These are phyloP conservation scores for Cryptococcus wingfieldii DNA, from an alignment of 1,284 basidiomycete genomes.

Conservation along the genomic window DNA sequence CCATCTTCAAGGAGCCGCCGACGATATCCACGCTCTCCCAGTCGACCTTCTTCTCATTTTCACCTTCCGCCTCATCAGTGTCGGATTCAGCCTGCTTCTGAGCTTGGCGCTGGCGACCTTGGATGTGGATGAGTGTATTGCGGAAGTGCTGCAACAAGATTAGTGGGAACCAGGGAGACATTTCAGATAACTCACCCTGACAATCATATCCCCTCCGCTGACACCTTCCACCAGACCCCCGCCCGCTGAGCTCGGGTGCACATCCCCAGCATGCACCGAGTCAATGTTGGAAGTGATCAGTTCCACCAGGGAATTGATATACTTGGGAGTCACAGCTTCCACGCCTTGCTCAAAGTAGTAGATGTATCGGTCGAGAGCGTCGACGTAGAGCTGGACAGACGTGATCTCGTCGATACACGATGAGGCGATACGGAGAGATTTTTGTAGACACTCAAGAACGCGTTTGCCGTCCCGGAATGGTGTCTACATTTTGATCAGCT, in stretches of 20 bases:
- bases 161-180: background rate
- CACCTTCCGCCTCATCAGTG: slow-evolving; percentile 45
- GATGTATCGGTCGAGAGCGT: slow-evolving; percentile 84
- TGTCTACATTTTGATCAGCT: slow-evolving; percentile 54
- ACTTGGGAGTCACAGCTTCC: slow-evolving; percentile 86
- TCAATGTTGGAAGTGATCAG: slow-evolving; percentile 88
- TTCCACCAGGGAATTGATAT: slow-evolving; percentile 88
- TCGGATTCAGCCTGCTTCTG: slow-evolving; percentile 3
- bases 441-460: slow-evolving; percentile 90
- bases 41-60: slow-evolving; percentile 53
- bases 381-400: slow-evolving; percentile 86
- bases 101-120: slow-evolving; percentile 32
- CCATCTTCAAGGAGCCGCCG: slow-evolving; percentile 82
- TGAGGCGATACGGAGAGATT: slow-evolving; percentile 85
- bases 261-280: slow-evolving; percentile 72
- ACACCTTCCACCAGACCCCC: slow-evolving; percentile 79
- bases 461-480: slow-evolving; percentile 91
- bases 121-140: slow-evolving; percentile 80
- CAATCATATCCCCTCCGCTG: slow-evolving; percentile 83
- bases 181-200: slow-evolving; percentile 31
- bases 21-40: slow-evolving; percentile 83
- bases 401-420: slow-evolving; percentile 92
- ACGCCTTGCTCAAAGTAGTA: slow-evolving; percentile 91
- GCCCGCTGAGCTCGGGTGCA: slow-evolving; percentile 59
- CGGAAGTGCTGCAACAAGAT: slow-evolving; percentile 66